Percentiles rank a stretch among this genome's conserved stretches.
These are phyloP conservation scores for Diaporthe citriasiana DNA, from an alignment of 2,329 filamentous ascomycete genomes.

Conservation along the genomic window DNA sequence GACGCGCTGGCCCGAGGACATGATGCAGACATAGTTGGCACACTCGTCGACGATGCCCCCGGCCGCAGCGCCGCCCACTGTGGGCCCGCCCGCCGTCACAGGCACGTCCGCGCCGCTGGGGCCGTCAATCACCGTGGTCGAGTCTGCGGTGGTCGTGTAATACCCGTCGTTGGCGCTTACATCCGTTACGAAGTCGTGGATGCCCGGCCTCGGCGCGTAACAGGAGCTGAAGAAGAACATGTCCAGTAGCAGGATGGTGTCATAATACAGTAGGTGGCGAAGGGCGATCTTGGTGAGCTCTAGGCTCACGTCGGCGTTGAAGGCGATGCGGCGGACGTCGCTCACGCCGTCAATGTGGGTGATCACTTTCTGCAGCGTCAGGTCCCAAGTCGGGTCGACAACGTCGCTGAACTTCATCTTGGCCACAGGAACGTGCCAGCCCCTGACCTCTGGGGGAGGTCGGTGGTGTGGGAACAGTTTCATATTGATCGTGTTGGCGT, in stretches of 20 bases:
- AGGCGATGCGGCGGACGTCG: slow-evolving; percentile 88
- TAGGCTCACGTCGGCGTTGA: slow-evolving; percentile 87
- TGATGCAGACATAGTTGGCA: slow-evolving; percentile 80
- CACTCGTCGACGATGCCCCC: slow-evolving; percentile 81
- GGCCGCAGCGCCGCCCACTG: neutral
- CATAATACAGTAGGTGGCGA: slow-evolving; percentile 92
- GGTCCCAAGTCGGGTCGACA: slow-evolving; percentile 78
- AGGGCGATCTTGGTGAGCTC: slow-evolving; percentile 89
- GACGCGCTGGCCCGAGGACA: slow-evolving; percentile 52
- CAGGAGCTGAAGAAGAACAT: slow-evolving; percentile 95
- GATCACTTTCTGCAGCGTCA: slow-evolving; percentile 84
- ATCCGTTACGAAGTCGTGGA: slow-evolving; percentile 85
- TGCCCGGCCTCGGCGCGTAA: slow-evolving; percentile 84
- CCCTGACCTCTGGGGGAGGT: slow-evolving; percentile 81
- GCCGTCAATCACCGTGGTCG: slow-evolving; percentile 22
- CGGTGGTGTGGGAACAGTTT: slow-evolving; percentile 91
- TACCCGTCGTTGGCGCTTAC: slow-evolving; percentile 41
- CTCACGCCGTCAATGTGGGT: slow-evolving; percentile 92
- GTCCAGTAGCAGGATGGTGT: slow-evolving; percentile 89
- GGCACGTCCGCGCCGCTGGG: slow-evolving; percentile 62
- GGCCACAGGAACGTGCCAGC: slow-evolving; percentile 91
- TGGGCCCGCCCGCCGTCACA: neutral
- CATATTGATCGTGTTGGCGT: slow-evolving; percentile 95
- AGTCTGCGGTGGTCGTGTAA: slow-evolving; percentile 37
- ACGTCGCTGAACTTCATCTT: slow-evolving; percentile 76